Evolutionary conservation across 345 rosid genomes (phyloP), one percentile per base, ranked within the genome.

Genomic region (Salix brachista): DNA sequence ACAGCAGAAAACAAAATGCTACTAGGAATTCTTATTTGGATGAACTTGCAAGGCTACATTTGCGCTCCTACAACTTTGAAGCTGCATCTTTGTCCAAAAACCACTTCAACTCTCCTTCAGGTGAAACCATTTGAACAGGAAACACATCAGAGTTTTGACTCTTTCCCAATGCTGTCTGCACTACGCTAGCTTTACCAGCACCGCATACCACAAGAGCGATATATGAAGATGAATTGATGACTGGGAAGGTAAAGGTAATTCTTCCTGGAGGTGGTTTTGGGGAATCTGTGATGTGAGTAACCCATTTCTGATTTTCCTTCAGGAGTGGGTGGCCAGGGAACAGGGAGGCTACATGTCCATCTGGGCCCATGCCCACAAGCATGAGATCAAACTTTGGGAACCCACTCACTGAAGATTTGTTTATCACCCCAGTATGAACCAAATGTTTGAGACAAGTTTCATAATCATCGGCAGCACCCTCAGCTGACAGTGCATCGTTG

Each of bases 191-290:
- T 84, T 94, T 85, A 21, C 90, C 92, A 26, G 88, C 82, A 65
- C 97, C 96, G n/a, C 86, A 79, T 42, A 90, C 88, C 44, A 93
- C 97, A 32, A 95, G 80, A 26, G 97, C 97, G 67, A 88, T 68
- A 72, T 91, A 78, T 11, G 91, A 88, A 36, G 97, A 84, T 4
- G 97, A 86, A 84, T 93, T 93, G 84, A 93, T 93, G 6, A 89
- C 94, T 0, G 99, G 99, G 82, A 91, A 91, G 6, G 97, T 89
- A 69, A 93, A 88, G 0, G 97, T 91, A 76, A 93, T 93, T 75
- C 97, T 91, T 81, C 91, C 89, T 0, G 93, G 89, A 0, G 99
- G 97, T 0, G 92, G 99, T 82, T 95, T 93, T 0, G 96, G 97
- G 0, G 97, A 95, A 86, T 91, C 94, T 67, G 83, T 80, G 67